Base-by-base conservation (phyloP, 1,284 basidiomycete genomes). In the Wallemia mellicola region DNA sequence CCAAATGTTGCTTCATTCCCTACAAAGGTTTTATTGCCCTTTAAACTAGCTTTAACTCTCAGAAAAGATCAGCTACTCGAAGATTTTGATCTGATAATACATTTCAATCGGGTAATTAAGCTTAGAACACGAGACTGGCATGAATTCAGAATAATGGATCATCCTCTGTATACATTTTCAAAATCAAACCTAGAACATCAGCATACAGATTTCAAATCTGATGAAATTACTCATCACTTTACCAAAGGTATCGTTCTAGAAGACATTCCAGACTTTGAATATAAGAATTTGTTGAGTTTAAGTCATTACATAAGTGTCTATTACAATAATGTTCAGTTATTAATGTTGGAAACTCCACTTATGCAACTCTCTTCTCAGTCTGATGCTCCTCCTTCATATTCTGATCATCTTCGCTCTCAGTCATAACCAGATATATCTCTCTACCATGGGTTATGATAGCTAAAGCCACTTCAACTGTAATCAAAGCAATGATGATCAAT, bases 381-480 rank as follows among this genome's bases (percentile, higher is more conserved):
- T 48, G 14, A 11, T 48, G 38, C 14, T 48, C 19, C 5, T 22
- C 38, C 38, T 48, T 11, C 5, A 5, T n/a, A 48, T 22, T n/a
- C 38, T 48, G 38, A 22, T n/a, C 38, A 48, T 11, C 9, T 48
- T 48, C 38, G 3, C 22, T n/a, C 38, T 48, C 38, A 15, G 38
- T 48, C 5, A 48, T 11, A 3, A 48, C 38, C 14, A 48, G 38
- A 22, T 48, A 48, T 5, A 48, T 11, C 19, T 48, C 38, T 48
- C 38, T 48, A 22, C 55, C 55, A 25, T 57, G 55, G 14, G 27
- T 26, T 26, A 57, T 57, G 24, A 57, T 27, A 14, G 55, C 86
- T 60, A 91, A 82, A 63, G 86, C 74, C 25, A 88, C 86, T 68
- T 91, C 87, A 7, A 89, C 86, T 0, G 86, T 83, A 65, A 91